Percentiles rank a stretch among this genome's conserved stretches.
Evolutionary conservation across 2,329 filamentous ascomycete genomes (phyloP).

Genomic region (Pseudocercospora crystallina): DNA sequence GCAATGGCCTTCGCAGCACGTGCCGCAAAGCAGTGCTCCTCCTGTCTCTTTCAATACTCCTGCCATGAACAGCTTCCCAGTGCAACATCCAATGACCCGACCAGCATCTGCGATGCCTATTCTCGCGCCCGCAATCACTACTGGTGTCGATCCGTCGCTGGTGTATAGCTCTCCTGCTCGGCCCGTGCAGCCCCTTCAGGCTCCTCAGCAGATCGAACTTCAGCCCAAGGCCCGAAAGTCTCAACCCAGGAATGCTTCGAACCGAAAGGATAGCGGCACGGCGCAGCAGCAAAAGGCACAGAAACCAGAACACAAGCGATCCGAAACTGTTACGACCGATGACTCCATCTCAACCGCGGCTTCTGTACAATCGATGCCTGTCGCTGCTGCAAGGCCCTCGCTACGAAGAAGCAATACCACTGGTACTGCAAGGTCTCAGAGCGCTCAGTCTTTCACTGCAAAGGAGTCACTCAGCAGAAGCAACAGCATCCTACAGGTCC

Average conservation of each 20-base stretch:
- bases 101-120: conserved; percentile 30
- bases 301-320: conserved; percentile 37
- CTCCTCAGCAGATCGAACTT: conserved; percentile 28
- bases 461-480: conserved; percentile 25
- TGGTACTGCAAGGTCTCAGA: conserved; percentile 31
- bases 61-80: conserved; percentile 33
- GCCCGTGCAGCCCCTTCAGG: conserved; percentile 9
- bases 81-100: conserved; percentile 24
- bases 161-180: conserved; percentile 37
- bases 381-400: conserved; percentile 4
- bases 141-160: conserved; percentile 50
- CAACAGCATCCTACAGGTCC: conserved; percentile 36
- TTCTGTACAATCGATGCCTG: conserved; percentile 23
- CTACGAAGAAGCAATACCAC: conserved; percentile 50
- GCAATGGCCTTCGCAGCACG: conserved; percentile 18
- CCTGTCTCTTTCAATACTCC: conserved; percentile 31
- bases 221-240: conserved; percentile 25
- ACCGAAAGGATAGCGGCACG: conserved; percentile 31
- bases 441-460: conserved; percentile 31
- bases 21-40: conserved; percentile 17
- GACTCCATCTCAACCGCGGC: conserved; percentile 34
- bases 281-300: conserved; percentile 14
- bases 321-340: conserved; percentile 41
- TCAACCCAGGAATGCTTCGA: conserved; percentile 9
- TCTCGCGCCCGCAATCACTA: conserved; percentile 26